Evolutionary conservation across 805 yeast genomes (phyloP).

Genomic region (Vanderwaltozyma tropicalis): DNA sequence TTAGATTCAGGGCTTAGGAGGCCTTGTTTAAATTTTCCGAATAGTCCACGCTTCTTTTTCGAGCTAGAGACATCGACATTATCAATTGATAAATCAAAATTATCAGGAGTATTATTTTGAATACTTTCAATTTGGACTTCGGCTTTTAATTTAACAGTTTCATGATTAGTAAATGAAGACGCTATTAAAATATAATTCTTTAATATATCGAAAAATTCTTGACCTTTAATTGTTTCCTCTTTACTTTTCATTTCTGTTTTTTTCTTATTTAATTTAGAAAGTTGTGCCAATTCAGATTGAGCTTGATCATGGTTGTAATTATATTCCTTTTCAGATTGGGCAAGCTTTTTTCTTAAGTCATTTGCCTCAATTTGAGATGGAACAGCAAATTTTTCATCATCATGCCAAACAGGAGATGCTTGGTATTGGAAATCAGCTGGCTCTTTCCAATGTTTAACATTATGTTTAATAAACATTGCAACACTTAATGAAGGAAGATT

Average conservation of each 20-base stretch:
- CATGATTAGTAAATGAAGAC: slow-evolving; percentile 58
- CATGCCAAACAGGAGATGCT: slow-evolving; percentile 95
- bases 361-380: slow-evolving; percentile 47
- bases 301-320: slow-evolving; percentile 22
- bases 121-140: slow-evolving; percentile 89
- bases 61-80: slow-evolving; percentile 34
- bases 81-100: slow-evolving; percentile 53
- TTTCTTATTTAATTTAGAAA: slow-evolving; percentile 24
- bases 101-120: slow-evolving; percentile 65
- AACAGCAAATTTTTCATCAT: slow-evolving; percentile 67
- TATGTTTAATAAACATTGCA: slow-evolving; percentile 89
- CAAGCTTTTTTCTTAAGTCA: slow-evolving; percentile 43
- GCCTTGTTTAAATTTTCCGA: slow-evolving; percentile 30
- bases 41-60: slow-evolving; percentile 54
- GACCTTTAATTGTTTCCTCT: slow-evolving; percentile 34
- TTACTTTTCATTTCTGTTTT: slow-evolving; percentile 33
- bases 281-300: slow-evolving; percentile 22
- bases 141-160: slow-evolving; percentile 57
- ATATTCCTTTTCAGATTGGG: slow-evolving; percentile 29
- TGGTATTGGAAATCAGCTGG: slow-evolving; percentile 77
- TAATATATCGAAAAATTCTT: slow-evolving; percentile 33
- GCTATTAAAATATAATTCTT: slow-evolving; percentile 42
- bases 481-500: slow-evolving; percentile 70
- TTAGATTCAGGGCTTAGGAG: slow-evolving; percentile 6
- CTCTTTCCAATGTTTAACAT: slow-evolving; percentile 64